Conservation (phyloP, 1,139 yeast genomes). For the Saccharomyces hybrid region DNA sequence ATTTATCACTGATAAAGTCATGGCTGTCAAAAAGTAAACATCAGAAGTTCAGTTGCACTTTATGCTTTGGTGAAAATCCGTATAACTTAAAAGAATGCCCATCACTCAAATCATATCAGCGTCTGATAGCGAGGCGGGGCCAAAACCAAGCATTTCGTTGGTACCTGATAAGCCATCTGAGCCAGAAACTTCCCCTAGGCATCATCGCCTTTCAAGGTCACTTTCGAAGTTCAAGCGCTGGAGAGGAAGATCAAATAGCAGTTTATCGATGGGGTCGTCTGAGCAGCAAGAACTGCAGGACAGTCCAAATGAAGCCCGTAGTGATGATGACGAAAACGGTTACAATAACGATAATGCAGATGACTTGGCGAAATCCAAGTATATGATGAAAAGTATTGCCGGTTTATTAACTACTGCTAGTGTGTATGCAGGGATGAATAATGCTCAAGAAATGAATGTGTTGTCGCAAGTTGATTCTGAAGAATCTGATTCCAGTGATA, state of each 20-base stretch:
- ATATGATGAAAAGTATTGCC: slow-evolving; percentile 42
- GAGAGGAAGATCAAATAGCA: not conserved
- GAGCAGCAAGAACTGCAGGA: not conserved
- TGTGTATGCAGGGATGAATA: slow-evolving; percentile 43
- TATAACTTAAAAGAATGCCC: not conserved
- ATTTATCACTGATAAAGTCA: not conserved
- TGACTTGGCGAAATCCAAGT: slow-evolving; percentile 35
- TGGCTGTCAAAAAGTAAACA: not conserved
- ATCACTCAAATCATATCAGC: not conserved
- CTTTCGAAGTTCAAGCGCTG: not conserved
- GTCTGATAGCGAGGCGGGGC: not conserved
- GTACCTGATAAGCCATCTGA: not conserved
- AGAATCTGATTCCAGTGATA: slow-evolving; percentile 1
- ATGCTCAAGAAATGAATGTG: slow-evolving; percentile 21
- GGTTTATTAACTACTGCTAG: slow-evolving; percentile 47
- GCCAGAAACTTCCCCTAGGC: not conserved
- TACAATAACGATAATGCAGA: slow-evolving; percentile 9
- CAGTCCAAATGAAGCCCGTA: not conserved
- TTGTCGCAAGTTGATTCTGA: slow-evolving; percentile 14
- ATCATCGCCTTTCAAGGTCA: not conserved
- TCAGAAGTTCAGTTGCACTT: not conserved
- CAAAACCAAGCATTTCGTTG: not conserved
- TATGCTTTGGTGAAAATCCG: not conserved
- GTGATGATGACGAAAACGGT: not conserved
- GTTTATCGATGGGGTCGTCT: not conserved